Evolutionary conservation across 192 early-diverging fungal genomes (phyloP).

Genomic region (Rhizophagus prolifer): DNA sequence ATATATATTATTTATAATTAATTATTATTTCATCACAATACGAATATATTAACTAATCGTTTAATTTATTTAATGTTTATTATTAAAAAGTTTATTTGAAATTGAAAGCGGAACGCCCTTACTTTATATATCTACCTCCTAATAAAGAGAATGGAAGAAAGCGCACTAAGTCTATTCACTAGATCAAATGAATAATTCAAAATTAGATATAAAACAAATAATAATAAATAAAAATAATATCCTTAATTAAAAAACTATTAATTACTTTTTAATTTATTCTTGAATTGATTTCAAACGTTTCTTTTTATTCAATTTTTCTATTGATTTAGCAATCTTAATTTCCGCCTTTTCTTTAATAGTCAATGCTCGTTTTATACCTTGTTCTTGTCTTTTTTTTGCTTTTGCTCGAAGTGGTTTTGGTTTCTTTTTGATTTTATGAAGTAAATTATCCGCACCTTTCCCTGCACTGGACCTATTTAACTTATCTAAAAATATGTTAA

Average conservation of each 20-base stretch:
- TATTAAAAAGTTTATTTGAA: slow-evolving; percentile 8
- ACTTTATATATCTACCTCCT: not conserved
- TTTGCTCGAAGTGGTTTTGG: not conserved
- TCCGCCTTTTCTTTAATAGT: not conserved
- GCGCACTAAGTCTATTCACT: slow-evolving; percentile 27
- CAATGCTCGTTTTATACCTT: not conserved
- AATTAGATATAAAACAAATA: not conserved
- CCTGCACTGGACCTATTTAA: not conserved
- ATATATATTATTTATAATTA: not conserved
- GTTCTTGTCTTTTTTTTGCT: slow-evolving; percentile 13
- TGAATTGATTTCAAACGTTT: not conserved
- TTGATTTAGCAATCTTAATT: not conserved
- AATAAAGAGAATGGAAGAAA: slow-evolving; percentile 11
- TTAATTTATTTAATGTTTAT: not conserved
- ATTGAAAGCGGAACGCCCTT: slow-evolving; percentile 16
- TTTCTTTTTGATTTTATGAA: slow-evolving; percentile 8
- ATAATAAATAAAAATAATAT: not conserved
- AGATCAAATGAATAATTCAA: not conserved
- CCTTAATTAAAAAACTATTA: no score
- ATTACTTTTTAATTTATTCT: not conserved
- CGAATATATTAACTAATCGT: not conserved
- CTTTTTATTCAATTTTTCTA: not conserved
- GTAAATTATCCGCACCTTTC: slow-evolving; percentile 11
- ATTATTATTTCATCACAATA: no score
- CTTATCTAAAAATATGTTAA: not conserved